Evolutionary conservation across 352 stramenopile species (phyloP), one percentile per base, ranked within the genome.

Genomic region (Globisporangium barbulae): DNA sequence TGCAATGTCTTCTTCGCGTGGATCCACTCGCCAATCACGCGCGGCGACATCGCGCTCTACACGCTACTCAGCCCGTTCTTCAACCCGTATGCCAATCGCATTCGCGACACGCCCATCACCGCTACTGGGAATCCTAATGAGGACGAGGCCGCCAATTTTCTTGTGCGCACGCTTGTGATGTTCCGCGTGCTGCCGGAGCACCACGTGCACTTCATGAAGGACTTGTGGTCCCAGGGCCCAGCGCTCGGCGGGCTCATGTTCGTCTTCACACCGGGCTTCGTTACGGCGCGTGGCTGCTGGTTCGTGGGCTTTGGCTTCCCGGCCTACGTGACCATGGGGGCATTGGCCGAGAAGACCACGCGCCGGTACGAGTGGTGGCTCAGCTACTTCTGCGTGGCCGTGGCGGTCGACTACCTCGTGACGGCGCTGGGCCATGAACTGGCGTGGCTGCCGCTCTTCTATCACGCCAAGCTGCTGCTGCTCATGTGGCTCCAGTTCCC

Each of bases 401-500:
- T 92, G 47, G 68, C 76, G n/a, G 68, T 76, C 10, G 81, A 96
- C 67, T 90, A 92, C 60, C 57, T 91, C 21, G 69, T 93, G 59
- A 84, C 70, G 2, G 70, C 81, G 28, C 61, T 93, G 21, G 76
- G 65, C 56, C 57, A 70, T 41, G 76, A 76, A 52, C 70, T 96
- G 28, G 73, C 63, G 55, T 97, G 89, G 89, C 67, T 97, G 31
- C 89, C 89, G 53, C 66, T 97, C 28, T 95, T 92, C 68, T 93
- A 91, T 63, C 89, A 97, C 67, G 69, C 56, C n/a, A 94, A 96
- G 72, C 59, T 97, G 64, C 59, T 93, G 25, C 64, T 84, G 41
- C 82, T 94, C 71, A 81, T 97, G 72, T 96, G 85, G 85, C 85
- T 97, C 13, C 89, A 97, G 70, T 94, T 97, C 65, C 89, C 89